Base-by-base conservation (phyloP, 768 basidiomycete species). In the Megacollybia marginata region DNA sequence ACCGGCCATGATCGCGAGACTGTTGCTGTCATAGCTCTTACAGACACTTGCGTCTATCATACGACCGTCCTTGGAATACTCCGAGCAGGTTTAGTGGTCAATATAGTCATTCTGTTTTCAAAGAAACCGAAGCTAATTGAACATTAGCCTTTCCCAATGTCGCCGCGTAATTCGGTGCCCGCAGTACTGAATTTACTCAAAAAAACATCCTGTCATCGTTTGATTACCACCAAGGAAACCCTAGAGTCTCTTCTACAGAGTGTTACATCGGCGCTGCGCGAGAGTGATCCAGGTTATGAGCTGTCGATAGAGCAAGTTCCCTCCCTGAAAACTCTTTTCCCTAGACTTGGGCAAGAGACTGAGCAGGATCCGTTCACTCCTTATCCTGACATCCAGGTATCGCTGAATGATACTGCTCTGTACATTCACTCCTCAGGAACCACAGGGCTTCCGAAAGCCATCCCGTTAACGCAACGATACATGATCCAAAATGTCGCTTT, bases 371-470 rank as follows among this genome's bases (percentile, higher is more conserved):
- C 33, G n/a, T 57, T 55, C 47, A 20, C 40, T 16, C 54, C 48
- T 9, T 42, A 28, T 28, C 23, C 23, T 28, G 1, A n/a, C 2
- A 16, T 2, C 7, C 50, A 50, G 12, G 23, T 28, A 0, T 19
- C 13, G 12, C 7, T 49, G 11, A 50, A 58, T 10, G 54, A 47
- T 9, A 34, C 57, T n/a, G 23, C 58, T 43, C 44, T 48, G 18
- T 65, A 59, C 42, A 45, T 69, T 2, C 66, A 68, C 38, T 69
- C 68, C 2, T 67, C 68, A 1, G 65, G 65, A 12, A 63, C 62
- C 34, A 63, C 66, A 0, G 62, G 65, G 0, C 58, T 64, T 31
- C 65, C 66, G 0, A 67, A 64, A 42, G 49, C 65, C 2, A 63
- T 68, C 38, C 49, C 57, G 6, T 51, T 57, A 13, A 63, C 55